Evolutionary conservation across 1,139 yeast genomes (phyloP), one percentile per base, ranked within the genome.

Genomic region (Pichia sp.): DNA sequence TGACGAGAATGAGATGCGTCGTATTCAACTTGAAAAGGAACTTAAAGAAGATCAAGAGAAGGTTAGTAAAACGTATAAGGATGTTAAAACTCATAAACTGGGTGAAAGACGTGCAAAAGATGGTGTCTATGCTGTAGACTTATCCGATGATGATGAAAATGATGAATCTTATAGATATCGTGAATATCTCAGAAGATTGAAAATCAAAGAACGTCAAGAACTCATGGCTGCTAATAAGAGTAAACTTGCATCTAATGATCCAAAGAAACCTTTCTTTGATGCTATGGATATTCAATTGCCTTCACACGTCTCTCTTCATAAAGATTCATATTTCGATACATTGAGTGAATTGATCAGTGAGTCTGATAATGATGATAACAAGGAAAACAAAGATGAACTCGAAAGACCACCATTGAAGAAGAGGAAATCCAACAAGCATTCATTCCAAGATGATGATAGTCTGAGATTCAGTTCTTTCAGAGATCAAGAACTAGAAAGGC

Each of bases 71-170:
- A 78, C 91, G 46, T 75, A 86, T 55, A 86, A 83, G 51, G 98
- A 91, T 66, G 77, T 91, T 46, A 84, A 86, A 56, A 85, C 85
- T 50, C 97, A 96, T 55, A 84, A 83, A 32, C 79, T 89, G 63
- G 74, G 89, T 34, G 85, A 81, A 57, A 75, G 88, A 51, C 75
- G 77, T 17, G 74, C 74, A 9, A 75, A 75, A 18, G 72, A 60
- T 24, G 75, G 76, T 44, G 79, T 77, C 3, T 72, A 79, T 41
- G 88, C 83, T 51, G 68, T 85, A 39, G 91, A 86, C 51, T 73
- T 85, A 49, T 77, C 83, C 58, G 84, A 77, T 37, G 83, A 76
- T 55, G 86, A 81, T 53, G 82, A 79, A 44, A 53, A 69, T 79
- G 55, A 69, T 68, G 47, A 78, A 74, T 53, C 36, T 7, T 34